Conservation (phyloP, 2,329 filamentous ascomycete genomes). For the Talaromyces sp. region DNA sequence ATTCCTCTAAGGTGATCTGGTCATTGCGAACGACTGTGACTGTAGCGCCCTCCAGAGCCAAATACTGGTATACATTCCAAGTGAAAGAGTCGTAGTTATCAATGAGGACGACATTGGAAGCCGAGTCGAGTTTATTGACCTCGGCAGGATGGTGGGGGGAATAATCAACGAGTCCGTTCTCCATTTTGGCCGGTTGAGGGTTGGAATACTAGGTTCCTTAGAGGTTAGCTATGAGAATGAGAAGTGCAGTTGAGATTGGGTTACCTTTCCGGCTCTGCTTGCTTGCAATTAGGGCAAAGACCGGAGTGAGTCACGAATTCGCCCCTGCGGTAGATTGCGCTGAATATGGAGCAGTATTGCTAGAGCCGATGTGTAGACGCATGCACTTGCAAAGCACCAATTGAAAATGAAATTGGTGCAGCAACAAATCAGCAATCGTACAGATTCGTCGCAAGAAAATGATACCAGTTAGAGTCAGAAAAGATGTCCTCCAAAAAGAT, state of each 20-base stretch:
- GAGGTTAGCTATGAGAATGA: background rate
- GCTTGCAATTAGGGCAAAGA: background rate
- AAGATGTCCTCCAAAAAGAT: background rate
- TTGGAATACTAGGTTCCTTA: background rate
- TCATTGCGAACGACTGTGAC: constrained; percentile 93
- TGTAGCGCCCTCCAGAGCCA: constrained; percentile 88
- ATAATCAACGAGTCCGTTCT: constrained; percentile 64
- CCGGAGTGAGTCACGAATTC: constrained; percentile 5
- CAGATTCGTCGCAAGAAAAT: background rate
- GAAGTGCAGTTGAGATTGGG: background rate
- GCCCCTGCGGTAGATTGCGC: background rate
- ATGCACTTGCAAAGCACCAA: background rate
- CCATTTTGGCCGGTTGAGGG: constrained; percentile 20
- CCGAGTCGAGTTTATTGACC: constrained; percentile 68
- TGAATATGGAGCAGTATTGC: background rate
- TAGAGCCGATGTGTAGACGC: background rate
- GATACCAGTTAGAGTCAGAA: background rate
- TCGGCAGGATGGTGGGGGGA: constrained; percentile 77
- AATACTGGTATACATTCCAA: constrained; percentile 98
- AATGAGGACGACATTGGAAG: constrained; percentile 88
- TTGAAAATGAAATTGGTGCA: background rate
- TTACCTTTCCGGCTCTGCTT: background rate
- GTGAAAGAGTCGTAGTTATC: constrained; percentile 99
- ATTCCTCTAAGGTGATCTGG: constrained; percentile 77
- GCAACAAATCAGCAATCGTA: background rate